Percentiles rank a stretch among this genome's conserved stretches.
phyloP scores from a whole-genome alignment of 352 stramenopile species.

The Pythium folliculosum region DNA sequence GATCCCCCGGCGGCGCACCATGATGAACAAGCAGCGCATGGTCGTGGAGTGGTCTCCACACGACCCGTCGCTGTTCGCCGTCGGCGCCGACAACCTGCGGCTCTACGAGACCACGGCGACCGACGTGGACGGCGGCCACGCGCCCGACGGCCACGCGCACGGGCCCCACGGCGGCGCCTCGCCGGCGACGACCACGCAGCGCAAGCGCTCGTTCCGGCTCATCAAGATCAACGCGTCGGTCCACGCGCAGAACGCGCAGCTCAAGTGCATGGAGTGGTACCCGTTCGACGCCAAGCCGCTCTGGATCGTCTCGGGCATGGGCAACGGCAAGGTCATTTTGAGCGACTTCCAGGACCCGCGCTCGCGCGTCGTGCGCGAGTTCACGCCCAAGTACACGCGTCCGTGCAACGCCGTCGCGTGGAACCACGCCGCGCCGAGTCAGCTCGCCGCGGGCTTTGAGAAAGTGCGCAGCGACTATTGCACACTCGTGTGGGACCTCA shows the following conservation, averaged over 20 bases:
- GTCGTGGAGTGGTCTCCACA: conserved; percentile 86
- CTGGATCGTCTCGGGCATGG: conserved; percentile 73
- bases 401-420: conserved; percentile 85
- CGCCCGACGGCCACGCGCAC: not conserved
- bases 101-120: conserved; percentile 66
- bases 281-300: conserved; percentile 73
- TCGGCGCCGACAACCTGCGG: conserved; percentile 78
- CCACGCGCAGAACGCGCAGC: conserved; percentile 45
- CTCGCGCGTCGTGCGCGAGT: conserved; percentile 64
- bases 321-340: conserved; percentile 80
- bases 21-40: conserved; percentile 74
- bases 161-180: not conserved
- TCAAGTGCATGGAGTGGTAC: conserved; percentile 87
- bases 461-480: conserved; percentile 88
- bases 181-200: conserved; percentile 63
- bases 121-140: conserved; percentile 11
- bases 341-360: conserved; percentile 79
- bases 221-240: conserved; percentile 59
- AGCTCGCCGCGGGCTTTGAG: conserved; percentile 82
- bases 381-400: conserved; percentile 79
- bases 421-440: conserved; percentile 74
- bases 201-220: conserved; percentile 82
- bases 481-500: conserved; percentile 85
- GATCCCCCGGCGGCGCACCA: not conserved
- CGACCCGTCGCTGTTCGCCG: conserved; percentile 80